A percentile compares a stretch with the other conserved stretches of the same genome.
These are phyloP conservation scores for Saccharomyces hybrid DNA, from an alignment of 1,139 yeast genomes.

Conservation along the genomic window DNA sequence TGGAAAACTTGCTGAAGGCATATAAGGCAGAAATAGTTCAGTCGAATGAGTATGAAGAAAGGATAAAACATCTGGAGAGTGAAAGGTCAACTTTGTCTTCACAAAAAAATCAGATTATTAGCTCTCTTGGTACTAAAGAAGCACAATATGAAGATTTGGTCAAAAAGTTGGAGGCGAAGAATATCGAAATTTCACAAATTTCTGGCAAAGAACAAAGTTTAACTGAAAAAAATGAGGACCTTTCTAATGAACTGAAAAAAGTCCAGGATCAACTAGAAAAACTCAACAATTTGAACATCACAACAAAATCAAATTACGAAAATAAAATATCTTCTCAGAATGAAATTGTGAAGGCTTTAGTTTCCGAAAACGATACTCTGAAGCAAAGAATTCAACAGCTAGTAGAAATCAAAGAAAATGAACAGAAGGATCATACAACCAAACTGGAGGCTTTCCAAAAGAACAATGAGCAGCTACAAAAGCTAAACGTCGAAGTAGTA, in stretches of 20 bases:
- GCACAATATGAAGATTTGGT: slow-evolving; percentile 24
- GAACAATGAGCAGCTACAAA: slow-evolving; percentile 26
- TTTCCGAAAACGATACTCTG: slow-evolving; percentile 21
- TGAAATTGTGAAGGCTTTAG: slow-evolving; percentile 18
- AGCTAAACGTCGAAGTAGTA: slow-evolving; percentile 26
- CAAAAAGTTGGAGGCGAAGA: slow-evolving; percentile 10
- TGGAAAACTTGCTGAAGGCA: not conserved
- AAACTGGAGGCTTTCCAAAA: slow-evolving; percentile 17
- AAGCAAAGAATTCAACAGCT: slow-evolving; percentile 16
- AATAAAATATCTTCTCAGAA: slow-evolving; percentile 26
- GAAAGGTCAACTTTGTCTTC: slow-evolving; percentile 14
- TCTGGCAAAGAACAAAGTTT: slow-evolving; percentile 5
- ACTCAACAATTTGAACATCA: slow-evolving; percentile 1
- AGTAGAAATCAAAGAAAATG: slow-evolving; percentile 14
- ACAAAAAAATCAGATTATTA: slow-evolving; percentile 24
- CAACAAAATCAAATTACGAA: slow-evolving; percentile 21
- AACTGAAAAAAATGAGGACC: slow-evolving; percentile 3
- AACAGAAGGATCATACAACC: slow-evolving; percentile 13
- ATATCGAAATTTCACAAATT: slow-evolving; percentile 8
- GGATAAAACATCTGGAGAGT: slow-evolving; percentile 8
- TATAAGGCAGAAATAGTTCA: slow-evolving; percentile 4
- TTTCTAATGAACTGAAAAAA: slow-evolving; percentile 8
- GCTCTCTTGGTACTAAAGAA: slow-evolving; percentile 25
- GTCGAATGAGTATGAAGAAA: slow-evolving; percentile 7
- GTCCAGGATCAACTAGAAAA: slow-evolving; percentile 1